A percentile compares a stretch with the other conserved stretches of the same genome.
Evolutionary conservation across 306 rosid species (phyloP).

Genomic region (Castanospermum australe): DNA sequence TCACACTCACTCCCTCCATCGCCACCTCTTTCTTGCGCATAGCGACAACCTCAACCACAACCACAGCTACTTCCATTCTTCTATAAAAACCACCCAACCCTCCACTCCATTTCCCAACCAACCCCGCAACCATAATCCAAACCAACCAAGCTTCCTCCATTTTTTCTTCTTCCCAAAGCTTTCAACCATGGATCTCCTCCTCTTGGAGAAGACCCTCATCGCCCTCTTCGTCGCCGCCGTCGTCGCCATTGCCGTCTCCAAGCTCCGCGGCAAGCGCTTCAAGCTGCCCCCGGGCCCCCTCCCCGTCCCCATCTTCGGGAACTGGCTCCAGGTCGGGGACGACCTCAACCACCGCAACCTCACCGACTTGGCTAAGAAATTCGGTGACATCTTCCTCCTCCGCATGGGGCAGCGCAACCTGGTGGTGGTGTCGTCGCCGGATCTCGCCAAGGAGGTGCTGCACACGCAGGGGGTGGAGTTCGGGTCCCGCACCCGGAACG

Average conservation of each 20-base stretch:
- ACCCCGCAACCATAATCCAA: background rate
- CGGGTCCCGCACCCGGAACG: conserved; percentile 80
- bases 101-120: too few relatives aligned
- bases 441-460: conserved; percentile 70
- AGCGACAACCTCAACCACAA: too few relatives aligned
- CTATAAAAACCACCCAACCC: too few relatives aligned
- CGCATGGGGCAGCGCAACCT: conserved; percentile 85
- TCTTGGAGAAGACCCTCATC: conserved; percentile 64
- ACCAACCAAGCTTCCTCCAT: too few relatives aligned
- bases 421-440: conserved; percentile 76
- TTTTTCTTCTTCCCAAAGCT: too few relatives aligned
- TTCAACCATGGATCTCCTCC: conserved; percentile 78
- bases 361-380: conserved; percentile 70
- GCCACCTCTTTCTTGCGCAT: too few relatives aligned
- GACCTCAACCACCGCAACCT: conserved; percentile 82
- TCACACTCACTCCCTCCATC: background rate
- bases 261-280: conserved; percentile 64
- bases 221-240: conserved; percentile 53
- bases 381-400: conserved; percentile 67
- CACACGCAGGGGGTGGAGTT: conserved; percentile 86
- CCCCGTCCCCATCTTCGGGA: conserved; percentile 75
- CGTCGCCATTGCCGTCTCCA: conserved; percentile 50
- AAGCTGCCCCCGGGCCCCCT: conserved; percentile 79
- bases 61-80: too few relatives aligned
- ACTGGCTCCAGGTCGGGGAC: conserved; percentile 94